A percentile compares a stretch with the other conserved stretches of the same genome.
phyloP scores from a whole-genome alignment of 306 rosid genomes.

The Arachis stenosperma region DNA sequence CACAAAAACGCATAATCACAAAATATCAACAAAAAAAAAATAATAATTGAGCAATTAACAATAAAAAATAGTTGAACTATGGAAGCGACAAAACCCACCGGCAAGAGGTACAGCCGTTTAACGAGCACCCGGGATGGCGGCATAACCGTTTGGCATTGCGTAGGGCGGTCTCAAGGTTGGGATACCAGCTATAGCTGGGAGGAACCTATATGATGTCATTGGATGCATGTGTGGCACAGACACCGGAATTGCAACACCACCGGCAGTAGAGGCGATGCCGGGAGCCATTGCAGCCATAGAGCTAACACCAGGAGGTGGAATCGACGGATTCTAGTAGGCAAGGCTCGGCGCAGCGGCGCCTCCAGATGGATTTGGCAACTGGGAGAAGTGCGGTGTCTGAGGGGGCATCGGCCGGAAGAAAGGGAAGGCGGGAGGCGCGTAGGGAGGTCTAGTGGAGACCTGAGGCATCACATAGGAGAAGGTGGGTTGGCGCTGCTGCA shows the following conservation, averaged over 20 bases:
- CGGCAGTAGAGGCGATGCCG: slow-evolving; percentile 28
- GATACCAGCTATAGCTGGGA: slow-evolving; percentile 58
- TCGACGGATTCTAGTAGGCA: slow-evolving; percentile 57
- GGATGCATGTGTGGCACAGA: slow-evolving; percentile 62
- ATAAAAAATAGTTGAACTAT: not conserved
- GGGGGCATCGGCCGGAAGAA: slow-evolving; percentile 78
- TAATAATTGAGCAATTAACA: not conserved
- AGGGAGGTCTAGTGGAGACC: not conserved
- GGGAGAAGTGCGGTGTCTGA: slow-evolving; percentile 66
- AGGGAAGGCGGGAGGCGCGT: slow-evolving; percentile 63
- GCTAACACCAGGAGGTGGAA: slow-evolving; percentile 83
- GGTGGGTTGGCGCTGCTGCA: not conserved
- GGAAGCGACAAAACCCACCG: slow-evolving; percentile 77
- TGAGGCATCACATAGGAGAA: slow-evolving; percentile 53
- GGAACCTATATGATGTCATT: slow-evolving; percentile 65
- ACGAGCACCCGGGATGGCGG: slow-evolving; percentile 48
- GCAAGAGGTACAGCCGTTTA: slow-evolving; percentile 65
- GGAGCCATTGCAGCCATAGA: slow-evolving; percentile 47
- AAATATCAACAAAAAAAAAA: not conserved
- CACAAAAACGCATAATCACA: not conserved
- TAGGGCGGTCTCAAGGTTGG: slow-evolving; percentile 61
- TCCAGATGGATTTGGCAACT: slow-evolving; percentile 41
- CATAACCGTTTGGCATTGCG: slow-evolving; percentile 76
- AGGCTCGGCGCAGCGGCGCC: slow-evolving; percentile 37
- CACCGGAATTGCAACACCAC: slow-evolving; percentile 34